Evolutionary conservation across 371 early-diverging fungal genomes (phyloP).

Genomic region (Dichotomocladium elegans): DNA sequence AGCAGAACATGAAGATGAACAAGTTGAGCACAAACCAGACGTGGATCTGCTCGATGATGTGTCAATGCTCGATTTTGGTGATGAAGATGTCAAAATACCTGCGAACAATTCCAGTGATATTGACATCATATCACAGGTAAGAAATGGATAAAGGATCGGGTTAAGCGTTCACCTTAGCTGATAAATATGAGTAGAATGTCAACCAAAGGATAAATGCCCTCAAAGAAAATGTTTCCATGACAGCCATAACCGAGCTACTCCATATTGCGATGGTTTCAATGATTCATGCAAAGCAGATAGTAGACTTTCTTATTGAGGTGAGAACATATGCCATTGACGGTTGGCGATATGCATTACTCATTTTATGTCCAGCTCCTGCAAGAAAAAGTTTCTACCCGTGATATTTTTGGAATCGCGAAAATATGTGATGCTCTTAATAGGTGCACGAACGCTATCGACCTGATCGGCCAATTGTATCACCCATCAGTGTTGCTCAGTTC

Average conservation of each 20-base stretch:
- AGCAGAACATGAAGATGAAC: not conserved
- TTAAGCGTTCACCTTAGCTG: no score
- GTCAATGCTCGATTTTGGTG: conserved; percentile 2
- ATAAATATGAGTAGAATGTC: conserved; percentile 24
- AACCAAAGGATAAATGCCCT: conserved; percentile 26
- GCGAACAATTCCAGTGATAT: not conserved
- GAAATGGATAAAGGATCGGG: not conserved
- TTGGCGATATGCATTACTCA: not conserved
- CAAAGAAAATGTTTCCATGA: conserved; percentile 11
- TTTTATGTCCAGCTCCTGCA: conserved; percentile 12
- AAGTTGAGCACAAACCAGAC: conserved; percentile 1
- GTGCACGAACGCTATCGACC: conserved; percentile 32
- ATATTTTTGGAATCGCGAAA: conserved; percentile 25
- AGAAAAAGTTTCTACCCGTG: conserved; percentile 18
- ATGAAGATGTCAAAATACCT: not conserved
- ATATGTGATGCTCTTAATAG: conserved; percentile 32
- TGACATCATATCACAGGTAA: conserved; percentile 6
- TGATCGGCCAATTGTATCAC: conserved; percentile 40
- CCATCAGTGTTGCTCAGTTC: conserved; percentile 28
- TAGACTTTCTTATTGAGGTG: conserved; percentile 34
- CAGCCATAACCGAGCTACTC: conserved; percentile 23
- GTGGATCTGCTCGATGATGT: conserved; percentile 3
- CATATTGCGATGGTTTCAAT: conserved; percentile 37
- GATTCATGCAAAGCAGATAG: conserved; percentile 24
- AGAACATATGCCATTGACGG: not conserved